phyloP scores from a whole-genome alignment of 2,329 filamentous ascomycete species.

The Cladorrhinum sp. region DNA sequence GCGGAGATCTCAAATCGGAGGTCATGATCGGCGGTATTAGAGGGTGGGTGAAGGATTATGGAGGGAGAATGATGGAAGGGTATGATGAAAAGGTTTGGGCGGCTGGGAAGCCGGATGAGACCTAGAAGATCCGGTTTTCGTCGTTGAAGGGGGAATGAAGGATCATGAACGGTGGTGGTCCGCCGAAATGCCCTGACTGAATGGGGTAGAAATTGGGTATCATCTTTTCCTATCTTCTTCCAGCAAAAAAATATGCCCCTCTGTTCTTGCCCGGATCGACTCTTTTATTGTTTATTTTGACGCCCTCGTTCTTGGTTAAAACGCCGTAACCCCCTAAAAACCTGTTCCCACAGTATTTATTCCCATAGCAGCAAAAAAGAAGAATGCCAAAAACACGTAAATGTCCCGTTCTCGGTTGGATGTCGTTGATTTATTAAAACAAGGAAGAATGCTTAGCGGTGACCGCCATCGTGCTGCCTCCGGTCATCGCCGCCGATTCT shows the following conservation, averaged over 20 bases:
- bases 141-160: no score
- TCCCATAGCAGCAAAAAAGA: neutral
- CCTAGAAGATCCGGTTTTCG: neutral
- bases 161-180: no score
- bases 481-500: constrained; percentile 63
- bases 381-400: neutral
- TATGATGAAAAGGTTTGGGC: constrained; percentile 46
- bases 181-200: no score
- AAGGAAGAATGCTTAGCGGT: neutral
- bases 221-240: constrained; percentile 10
- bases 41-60: constrained; percentile 51
- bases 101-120: constrained; percentile 8
- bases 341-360: constrained; percentile 5
- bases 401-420: neutral
- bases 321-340: constrained; percentile 7
- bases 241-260: neutral
- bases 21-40: constrained; percentile 53
- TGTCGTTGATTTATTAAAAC: neutral
- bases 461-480: constrained; percentile 29
- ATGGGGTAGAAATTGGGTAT: constrained; percentile 16
- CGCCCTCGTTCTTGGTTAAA: neutral
- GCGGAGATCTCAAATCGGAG: constrained; percentile 42
- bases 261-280: neutral
- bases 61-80: constrained; percentile 46
- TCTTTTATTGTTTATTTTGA: constrained; percentile 1